Evolutionary conservation across 495 filamentous ascomycete species (phyloP), one percentile per base, ranked within the genome.

Genomic region (Opeltia flavorubescens): DNA sequence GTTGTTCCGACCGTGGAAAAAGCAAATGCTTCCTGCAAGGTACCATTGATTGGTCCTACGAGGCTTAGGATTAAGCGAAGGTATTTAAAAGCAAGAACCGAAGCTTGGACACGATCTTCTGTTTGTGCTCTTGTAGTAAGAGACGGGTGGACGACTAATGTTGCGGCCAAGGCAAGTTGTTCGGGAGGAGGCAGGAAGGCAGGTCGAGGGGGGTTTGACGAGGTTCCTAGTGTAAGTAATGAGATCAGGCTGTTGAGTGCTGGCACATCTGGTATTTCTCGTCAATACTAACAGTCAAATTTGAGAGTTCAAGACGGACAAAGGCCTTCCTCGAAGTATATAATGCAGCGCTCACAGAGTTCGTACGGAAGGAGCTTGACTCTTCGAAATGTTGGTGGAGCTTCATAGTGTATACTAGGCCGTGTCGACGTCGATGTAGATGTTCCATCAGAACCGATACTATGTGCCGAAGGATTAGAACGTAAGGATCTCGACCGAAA

Each of bases 271-370:
- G 50, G 49, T 8, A 17, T 29, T 44, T 41, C 53, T 43, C 61
- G 50, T 42, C 44, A 13, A 25, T 6, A 41, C 11, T 12, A 3
- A 0, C 15, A 4, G 21, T 36, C 11, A 3, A 2, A 24, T 24
- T 26, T 17, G 18, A 20, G 38, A 24, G 6, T 21, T 24, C 25
- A 59, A 15, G 13, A 57, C 69, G 27, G 62, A 86, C 82, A 83
- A 17, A 86, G 73, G 30, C 76, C 69, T 58, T 89, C 85, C 56
- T 88, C 84, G 3, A 89, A 66, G 59, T 83, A 85, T 25, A 87
- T 80, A 41, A 74, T 74, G 39, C 72, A 76, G 53, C 85, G 77
- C 35, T 78, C 66, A 24, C 68, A 71, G 5, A 89, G 59, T 50
- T 81, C 75, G 41, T 70, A 75, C 0, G 81, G 75, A 1, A 87